Evolutionary conservation across 2,329 filamentous ascomycete genomes (phyloP).

Genomic region (Magnaporthiopsis incrustans): DNA sequence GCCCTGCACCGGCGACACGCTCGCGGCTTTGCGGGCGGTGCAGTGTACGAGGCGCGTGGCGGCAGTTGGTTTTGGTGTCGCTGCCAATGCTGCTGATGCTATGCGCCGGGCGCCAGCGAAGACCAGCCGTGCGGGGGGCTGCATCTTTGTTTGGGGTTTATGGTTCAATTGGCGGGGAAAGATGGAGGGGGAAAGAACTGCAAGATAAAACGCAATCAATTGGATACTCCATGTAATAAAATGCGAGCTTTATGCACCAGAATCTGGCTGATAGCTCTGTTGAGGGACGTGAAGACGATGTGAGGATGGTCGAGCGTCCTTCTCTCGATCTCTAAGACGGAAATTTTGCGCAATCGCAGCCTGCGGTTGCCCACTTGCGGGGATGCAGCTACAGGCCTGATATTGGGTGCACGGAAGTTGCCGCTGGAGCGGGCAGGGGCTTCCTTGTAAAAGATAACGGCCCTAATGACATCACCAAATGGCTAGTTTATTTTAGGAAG

Average conservation of each 20-base stretch:
- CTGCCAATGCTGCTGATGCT: neutral
- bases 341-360: too few relatives aligned
- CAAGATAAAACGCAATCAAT: neutral
- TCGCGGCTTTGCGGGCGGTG: conserved; percentile 23
- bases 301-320: neutral
- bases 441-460: neutral
- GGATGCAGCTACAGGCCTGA: neutral
- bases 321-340: neutral
- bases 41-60: conserved; percentile 1
- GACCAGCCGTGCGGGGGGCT: conserved; percentile 29
- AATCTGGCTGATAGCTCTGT: neutral
- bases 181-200: neutral
- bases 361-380: neutral
- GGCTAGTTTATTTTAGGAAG: neutral
- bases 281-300: neutral
- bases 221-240: neutral
- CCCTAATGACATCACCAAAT: neutral
- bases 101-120: conserved; percentile 16
- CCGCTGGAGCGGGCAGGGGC: neutral
- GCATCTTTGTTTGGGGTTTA: conserved; percentile 26
- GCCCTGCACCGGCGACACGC: conserved; percentile 44
- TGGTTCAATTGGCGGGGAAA: neutral
- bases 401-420: neutral
- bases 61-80: neutral
- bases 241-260: too few relatives aligned